phyloP scores from a whole-genome alignment of 495 filamentous ascomycete species.

The Penicillium mononematosum region DNA sequence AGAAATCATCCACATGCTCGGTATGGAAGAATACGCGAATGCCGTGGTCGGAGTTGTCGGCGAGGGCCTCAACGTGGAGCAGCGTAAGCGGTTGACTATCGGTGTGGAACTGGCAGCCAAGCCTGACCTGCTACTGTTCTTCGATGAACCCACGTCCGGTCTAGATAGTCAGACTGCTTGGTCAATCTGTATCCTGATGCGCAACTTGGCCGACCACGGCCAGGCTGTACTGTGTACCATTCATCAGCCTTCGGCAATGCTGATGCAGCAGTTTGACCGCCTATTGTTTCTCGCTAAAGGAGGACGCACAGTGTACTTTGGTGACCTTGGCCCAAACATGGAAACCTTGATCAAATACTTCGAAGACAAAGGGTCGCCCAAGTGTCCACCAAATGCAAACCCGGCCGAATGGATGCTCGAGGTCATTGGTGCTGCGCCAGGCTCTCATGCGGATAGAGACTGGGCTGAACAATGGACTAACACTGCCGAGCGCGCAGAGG shows the following conservation, averaged over 20 bases:
- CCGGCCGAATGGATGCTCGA: conserved; percentile 95
- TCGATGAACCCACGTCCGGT: conserved; percentile 86
- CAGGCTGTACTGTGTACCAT: conserved; percentile 91
- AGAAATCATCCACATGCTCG: conserved; percentile 84
- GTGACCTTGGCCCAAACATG: conserved; percentile 74
- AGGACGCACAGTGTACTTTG: conserved; percentile 81
- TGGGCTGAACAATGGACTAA: conserved; percentile 78
- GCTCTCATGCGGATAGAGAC: conserved; percentile 67
- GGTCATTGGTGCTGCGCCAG: conserved; percentile 83
- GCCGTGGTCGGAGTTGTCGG: conserved; percentile 85
- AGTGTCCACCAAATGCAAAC: conserved; percentile 70
- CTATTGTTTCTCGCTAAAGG: conserved; percentile 78
- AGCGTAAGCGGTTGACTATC: conserved; percentile 83
- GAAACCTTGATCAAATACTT: conserved; percentile 71
- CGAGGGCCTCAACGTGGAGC: conserved; percentile 88
- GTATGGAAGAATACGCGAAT: conserved; percentile 85
- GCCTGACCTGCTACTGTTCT: conserved; percentile 78
- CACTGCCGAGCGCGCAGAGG: conserved; percentile 62
- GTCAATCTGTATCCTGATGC: conserved; percentile 74
- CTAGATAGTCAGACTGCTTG: conserved; percentile 84
- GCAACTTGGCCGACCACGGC: conserved; percentile 78
- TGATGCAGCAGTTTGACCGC: conserved; percentile 89
- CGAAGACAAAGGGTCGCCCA: conserved; percentile 65
- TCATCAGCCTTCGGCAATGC: conserved; percentile 85
- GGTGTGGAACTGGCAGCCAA: conserved; percentile 86